phyloP scores from a whole-genome alignment of 257 asterid species.

The Nicotiana noctiflora region DNA sequence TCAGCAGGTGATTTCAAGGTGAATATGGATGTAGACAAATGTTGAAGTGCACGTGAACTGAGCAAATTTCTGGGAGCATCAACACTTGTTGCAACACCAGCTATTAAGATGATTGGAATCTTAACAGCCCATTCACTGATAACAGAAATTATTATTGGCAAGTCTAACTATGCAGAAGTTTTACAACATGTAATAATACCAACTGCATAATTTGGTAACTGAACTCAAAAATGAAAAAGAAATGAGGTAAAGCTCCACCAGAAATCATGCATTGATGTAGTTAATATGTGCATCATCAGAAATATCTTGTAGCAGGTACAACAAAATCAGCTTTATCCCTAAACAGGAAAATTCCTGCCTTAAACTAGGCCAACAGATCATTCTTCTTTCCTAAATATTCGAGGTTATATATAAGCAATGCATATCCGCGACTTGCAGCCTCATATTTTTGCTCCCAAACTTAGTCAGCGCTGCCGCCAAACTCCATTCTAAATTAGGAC shows the following conservation, averaged over 20 bases:
- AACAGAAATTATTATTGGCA: constrained; percentile 15
- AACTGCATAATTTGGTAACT: neutral
- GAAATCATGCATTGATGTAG: neutral
- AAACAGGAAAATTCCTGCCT: neutral
- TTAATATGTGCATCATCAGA: neutral
- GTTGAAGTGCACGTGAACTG: constrained; percentile 49
- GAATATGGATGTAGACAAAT: constrained; percentile 53
- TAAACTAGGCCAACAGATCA: neutral
- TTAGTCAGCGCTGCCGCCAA: neutral
- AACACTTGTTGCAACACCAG: constrained; percentile 81
- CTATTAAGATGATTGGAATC: constrained; percentile 64
- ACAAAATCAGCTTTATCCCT: neutral
- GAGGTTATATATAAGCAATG: neutral
- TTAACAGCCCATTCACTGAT: constrained; percentile 87
- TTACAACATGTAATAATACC: constrained; percentile 8
- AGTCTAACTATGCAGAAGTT: constrained; percentile 16
- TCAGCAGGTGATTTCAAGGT: constrained; percentile 65
- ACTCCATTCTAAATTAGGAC: neutral
- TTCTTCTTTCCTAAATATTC: neutral
- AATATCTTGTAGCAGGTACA: neutral
- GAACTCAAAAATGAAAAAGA: neutral
- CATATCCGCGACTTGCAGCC: neutral
- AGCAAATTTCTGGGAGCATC: constrained; percentile 57
- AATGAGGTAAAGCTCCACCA: neutral
- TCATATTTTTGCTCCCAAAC: neutral